Percentiles rank a stretch among this genome's conserved stretches.
Conservation (phyloP, 441 rosid genomes). For the Pelargonium citronellum region DNA sequence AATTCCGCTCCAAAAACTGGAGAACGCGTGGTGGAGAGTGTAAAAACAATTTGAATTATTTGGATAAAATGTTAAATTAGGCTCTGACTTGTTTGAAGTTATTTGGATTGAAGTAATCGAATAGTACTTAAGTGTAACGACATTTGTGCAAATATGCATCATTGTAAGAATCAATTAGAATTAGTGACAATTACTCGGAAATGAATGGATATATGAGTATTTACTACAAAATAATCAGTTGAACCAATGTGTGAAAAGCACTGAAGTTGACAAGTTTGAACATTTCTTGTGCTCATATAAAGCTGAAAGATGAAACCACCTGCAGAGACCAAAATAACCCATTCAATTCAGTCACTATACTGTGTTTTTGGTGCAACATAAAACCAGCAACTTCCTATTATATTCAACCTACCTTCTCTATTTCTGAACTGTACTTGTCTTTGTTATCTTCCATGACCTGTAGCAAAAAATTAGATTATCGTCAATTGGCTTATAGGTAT, state of each 20-base stretch:
- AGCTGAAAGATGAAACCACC: slow-evolving; percentile 71
- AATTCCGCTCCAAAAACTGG: slow-evolving; percentile 35
- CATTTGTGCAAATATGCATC: not conserved
- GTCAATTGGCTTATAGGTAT: not conserved
- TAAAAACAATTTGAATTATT: slow-evolving; percentile 25
- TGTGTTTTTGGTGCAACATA: not conserved
- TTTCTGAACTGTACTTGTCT: slow-evolving; percentile 50
- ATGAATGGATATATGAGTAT: not conserved
- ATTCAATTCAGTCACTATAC: not conserved
- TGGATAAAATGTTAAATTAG: not conserved
- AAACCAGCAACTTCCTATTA: not conserved
- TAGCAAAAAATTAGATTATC: not conserved
- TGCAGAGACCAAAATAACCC: slow-evolving; percentile 28
- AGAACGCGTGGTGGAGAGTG: slow-evolving; percentile 33
- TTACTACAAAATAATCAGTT: not conserved
- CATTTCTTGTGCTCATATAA: slow-evolving; percentile 35
- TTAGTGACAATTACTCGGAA: not conserved
- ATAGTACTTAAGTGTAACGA: not conserved
- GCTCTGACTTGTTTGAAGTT: not conserved
- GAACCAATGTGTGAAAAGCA: not conserved
- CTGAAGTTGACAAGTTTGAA: too few relatives aligned
- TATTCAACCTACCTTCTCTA: slow-evolving; percentile 50
- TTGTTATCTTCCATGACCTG: slow-evolving; percentile 68
- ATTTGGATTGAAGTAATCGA: not conserved
- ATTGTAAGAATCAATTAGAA: too few relatives aligned